Conservation (phyloP, 2,329 filamentous ascomycete genomes). For the Fusarium newnesense region DNA sequence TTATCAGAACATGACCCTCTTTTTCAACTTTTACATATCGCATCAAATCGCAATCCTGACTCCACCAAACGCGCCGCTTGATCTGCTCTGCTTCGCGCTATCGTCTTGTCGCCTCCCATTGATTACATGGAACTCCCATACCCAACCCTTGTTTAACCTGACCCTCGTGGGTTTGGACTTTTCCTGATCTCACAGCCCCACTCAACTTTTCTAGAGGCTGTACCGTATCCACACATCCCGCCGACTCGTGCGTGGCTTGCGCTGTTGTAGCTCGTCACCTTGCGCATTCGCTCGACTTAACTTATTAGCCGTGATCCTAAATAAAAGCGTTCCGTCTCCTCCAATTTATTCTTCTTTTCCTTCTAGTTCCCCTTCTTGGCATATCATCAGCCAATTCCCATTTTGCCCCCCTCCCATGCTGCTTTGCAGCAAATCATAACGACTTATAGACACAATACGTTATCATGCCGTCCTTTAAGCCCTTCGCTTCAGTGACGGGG, state of each 20-base stretch:
- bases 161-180: conserved; percentile 27
- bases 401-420: conserved; percentile 10
- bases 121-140: conserved; percentile 30
- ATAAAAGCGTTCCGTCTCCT: conserved; percentile 44
- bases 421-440: conserved; percentile 22
- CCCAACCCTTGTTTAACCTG: conserved; percentile 32
- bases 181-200: conserved; percentile 42
- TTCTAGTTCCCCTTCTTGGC: conserved; percentile 37
- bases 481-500: conserved; percentile 63
- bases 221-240: conserved; percentile 37
- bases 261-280: conserved; percentile 37
- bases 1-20: conserved; percentile 45
- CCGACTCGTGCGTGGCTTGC: conserved; percentile 37
- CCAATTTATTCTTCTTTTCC: conserved; percentile 35
- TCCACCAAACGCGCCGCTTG: conserved; percentile 41
- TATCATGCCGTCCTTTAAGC: conserved; percentile 67
- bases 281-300: conserved; percentile 22
- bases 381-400: conserved; percentile 26
- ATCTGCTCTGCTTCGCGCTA: conserved; percentile 38
- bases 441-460: conserved; percentile 25
- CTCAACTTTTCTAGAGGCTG: conserved; percentile 33
- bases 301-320: conserved; percentile 36
- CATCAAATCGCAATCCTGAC: conserved; percentile 36
- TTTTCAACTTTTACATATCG: conserved; percentile 40
- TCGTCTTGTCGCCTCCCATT: conserved; percentile 36